Evolutionary conservation across 768 basidiomycete species (phyloP).

Genomic region (Pleurotus citrinopileatus): DNA sequence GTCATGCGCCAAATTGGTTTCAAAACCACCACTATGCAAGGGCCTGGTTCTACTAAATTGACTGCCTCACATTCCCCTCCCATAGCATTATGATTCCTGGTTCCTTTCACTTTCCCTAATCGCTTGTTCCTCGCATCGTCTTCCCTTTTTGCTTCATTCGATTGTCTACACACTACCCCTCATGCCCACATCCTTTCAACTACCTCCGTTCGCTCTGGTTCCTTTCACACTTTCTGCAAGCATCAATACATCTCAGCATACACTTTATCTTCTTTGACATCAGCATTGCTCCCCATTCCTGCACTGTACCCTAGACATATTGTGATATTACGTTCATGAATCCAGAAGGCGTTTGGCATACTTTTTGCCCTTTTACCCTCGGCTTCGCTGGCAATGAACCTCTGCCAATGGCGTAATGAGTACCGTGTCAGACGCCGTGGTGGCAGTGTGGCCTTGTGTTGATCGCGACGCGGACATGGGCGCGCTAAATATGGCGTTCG

Average conservation of each 20-base stretch:
- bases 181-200: constrained; percentile 4
- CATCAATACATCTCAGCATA: constrained; percentile 27
- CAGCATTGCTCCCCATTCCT: constrained; percentile 21
- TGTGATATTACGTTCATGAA: constrained; percentile 19
- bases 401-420: neutral
- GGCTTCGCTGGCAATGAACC: neutral
- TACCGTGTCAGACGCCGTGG: neutral
- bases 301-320: constrained; percentile 49
- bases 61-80: constrained; percentile 32
- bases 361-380: no score
- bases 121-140: constrained; percentile 21
- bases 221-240: constrained; percentile 25
- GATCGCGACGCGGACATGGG: constrained; percentile 1
- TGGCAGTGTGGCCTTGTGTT: neutral
- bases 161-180: constrained; percentile 3
- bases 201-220: constrained; percentile 2
- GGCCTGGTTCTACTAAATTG: constrained; percentile 49
- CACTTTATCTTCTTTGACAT: constrained; percentile 20
- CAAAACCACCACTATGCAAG: constrained; percentile 74
- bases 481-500: no score
- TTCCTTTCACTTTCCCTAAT: constrained; percentile 21
- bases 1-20: constrained; percentile 88
- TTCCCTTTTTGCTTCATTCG: constrained; percentile 16
- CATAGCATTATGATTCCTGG: constrained; percentile 30
- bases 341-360: no score